Evolutionary conservation across 225 moss, liverwort and hornwort genomes (phyloP), one percentile per base, ranked within the genome.

Genomic region (Anthoceros angustus): DNA sequence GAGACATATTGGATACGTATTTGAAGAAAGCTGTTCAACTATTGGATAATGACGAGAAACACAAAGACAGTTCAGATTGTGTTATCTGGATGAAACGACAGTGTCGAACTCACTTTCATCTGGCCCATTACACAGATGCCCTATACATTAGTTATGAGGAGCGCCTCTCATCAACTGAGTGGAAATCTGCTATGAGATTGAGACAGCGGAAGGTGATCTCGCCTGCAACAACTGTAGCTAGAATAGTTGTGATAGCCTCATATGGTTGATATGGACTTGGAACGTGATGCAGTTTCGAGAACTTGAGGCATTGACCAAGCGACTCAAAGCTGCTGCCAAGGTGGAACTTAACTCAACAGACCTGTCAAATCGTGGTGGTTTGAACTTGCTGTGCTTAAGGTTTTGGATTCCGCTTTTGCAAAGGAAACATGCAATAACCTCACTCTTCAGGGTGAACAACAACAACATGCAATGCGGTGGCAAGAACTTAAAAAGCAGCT

Each of bases 51-150:
- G 74, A 75, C 16, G 79, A 79, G 62, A 66, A 77, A 43, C 72
- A 41, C 66, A 76, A 66, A 61, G 38, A 64, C 23, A 66, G 40
- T 68, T 20, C 55, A 7, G 72, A 39, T 62, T 69, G 67, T 76
- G 75, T 72, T 65, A 75, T 64, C 62, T 82, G 76, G 82, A 77
- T 55, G 69, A 74, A 73, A 48, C 75, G 73, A 43, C 73, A 79
- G 66, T 88, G 86, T 50, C 79, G 95, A 64, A 88, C 86, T 55
- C 77, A 86, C 66, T 95, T 82, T 70, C 84, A 88, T 46, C 71
- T 95, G 61, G 95, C 95, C 49, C 95, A 91, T 72, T 95, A 95
- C 73, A 83, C 95, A 49, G 95, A 95, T 78, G 86, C 85, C 65
- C 80, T 95, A 3, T 95, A 82, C 71, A 79, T 79, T 64, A 88